Conservation (phyloP, 305 asterid species). For the Fraxinus albicans region DNA sequence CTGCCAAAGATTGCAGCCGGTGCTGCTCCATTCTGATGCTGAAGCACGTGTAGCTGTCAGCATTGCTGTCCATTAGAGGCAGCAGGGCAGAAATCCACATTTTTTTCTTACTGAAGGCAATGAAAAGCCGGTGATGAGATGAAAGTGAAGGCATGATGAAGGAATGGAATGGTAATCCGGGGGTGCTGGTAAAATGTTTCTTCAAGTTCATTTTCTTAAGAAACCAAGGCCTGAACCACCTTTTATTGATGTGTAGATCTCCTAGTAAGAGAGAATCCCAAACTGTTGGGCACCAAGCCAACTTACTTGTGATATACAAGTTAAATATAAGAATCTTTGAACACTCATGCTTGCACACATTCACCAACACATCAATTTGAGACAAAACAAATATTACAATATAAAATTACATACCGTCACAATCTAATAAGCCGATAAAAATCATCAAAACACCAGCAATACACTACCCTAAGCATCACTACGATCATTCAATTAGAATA, state of each 20-base stretch:
- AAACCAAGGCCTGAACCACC: not conserved
- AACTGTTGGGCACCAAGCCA: not conserved
- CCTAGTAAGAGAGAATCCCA: not conserved
- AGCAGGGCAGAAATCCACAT: not conserved
- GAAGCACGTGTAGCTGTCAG: not conserved
- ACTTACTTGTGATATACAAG: not conserved
- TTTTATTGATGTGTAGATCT: not conserved
- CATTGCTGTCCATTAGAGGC: not conserved
- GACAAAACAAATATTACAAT: not conserved
- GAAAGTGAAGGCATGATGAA: not conserved
- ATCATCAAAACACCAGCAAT: not conserved
- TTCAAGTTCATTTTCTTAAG: not conserved
- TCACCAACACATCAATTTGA: not conserved
- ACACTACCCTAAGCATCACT: not conserved
- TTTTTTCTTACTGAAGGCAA: not conserved
- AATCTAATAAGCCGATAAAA: not conserved
- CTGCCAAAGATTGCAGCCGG: not conserved
- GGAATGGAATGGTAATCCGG: not conserved
- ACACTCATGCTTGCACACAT: not conserved
- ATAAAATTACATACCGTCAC: not conserved
- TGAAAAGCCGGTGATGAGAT: not conserved
- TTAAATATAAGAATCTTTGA: not conserved
- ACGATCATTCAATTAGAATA: constrained; percentile 1
- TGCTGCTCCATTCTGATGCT: not conserved
- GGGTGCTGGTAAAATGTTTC: not conserved